A percentile compares a stretch with the other conserved stretches of the same genome.
Conservation (phyloP, 148 eudicot species). For the Rhododendron molle region DNA sequence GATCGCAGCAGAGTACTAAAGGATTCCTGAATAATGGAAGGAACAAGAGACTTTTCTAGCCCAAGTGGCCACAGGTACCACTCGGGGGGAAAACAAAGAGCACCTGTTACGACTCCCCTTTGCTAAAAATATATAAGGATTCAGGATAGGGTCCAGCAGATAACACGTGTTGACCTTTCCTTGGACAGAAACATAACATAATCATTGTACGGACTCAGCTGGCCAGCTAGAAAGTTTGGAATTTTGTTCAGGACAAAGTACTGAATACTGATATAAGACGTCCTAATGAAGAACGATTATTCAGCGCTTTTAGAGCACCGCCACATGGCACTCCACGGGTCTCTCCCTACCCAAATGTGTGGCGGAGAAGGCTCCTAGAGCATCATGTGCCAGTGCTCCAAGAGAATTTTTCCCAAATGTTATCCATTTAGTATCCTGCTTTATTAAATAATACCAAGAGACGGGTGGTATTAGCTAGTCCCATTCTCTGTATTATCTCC, state of each 20-base stretch:
- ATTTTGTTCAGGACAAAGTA: constrained; percentile 44
- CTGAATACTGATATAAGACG: constrained; percentile 29
- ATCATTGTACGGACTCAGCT: constrained; percentile 46
- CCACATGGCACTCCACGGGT: no score
- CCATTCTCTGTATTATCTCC: neutral
- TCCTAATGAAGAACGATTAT: neutral
- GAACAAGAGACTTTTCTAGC: neutral
- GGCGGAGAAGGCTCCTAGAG: no score
- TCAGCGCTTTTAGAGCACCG: no score
- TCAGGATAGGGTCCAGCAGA: constrained; percentile 11
- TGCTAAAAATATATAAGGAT: constrained; percentile 9
- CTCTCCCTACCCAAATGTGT: no score
- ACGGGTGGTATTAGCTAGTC: neutral
- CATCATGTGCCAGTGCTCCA: no score
- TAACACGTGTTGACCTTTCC: constrained; percentile 19
- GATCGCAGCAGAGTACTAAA: neutral
- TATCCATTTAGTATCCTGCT: neutral
- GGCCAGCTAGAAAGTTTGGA: constrained; percentile 42
- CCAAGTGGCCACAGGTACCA: neutral
- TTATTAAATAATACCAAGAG: neutral
- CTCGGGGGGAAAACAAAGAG: neutral
- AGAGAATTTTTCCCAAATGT: neutral
- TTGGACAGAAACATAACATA: constrained; percentile 14
- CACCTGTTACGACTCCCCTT: neutral
- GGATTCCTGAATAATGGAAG: neutral